Conservation (phyloP, 148 eudicot genomes). For the Vaccinium vitisidaea region DNA sequence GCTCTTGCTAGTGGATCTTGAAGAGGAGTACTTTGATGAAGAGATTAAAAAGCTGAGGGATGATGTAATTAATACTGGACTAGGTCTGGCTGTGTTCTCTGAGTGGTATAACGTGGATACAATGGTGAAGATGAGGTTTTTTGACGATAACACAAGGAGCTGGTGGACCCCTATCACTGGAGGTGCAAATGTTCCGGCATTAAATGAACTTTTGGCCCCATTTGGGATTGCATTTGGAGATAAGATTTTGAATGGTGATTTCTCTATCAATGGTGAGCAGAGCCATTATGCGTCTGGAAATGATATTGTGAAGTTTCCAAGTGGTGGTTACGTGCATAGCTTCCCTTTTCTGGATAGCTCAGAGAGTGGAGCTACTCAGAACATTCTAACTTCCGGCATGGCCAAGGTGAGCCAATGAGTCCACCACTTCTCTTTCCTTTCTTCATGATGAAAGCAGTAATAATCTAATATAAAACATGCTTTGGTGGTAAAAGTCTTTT, state of each 20-base stretch:
- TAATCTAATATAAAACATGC: background rate
- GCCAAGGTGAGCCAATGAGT: slow-evolving; percentile 53
- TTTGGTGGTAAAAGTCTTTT: background rate
- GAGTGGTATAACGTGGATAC: slow-evolving; percentile 98
- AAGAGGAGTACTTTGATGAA: slow-evolving; percentile 89
- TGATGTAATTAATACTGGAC: slow-evolving; percentile 70
- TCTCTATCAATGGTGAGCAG: slow-evolving; percentile 76
- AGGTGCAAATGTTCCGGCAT: slow-evolving; percentile 91
- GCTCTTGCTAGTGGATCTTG: slow-evolving; percentile 94
- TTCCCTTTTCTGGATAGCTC: slow-evolving; percentile 89
- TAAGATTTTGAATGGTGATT: slow-evolving; percentile 93
- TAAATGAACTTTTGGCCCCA: slow-evolving; percentile 93
- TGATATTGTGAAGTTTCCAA: slow-evolving; percentile 78
- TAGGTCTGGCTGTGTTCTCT: slow-evolving; percentile 87
- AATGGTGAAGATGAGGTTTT: slow-evolving; percentile 94
- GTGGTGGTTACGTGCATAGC: slow-evolving; percentile 88
- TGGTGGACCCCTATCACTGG: slow-evolving; percentile 99
- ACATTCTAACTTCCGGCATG: slow-evolving; percentile 50
- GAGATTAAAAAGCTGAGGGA: slow-evolving; percentile 78
- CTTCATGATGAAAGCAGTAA: background rate
- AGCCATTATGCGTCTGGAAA: slow-evolving; percentile 95
- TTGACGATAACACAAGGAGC: slow-evolving; percentile 97
- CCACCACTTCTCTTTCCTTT: slow-evolving; percentile 8
- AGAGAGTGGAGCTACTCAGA: slow-evolving; percentile 79
- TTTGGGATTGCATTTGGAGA: slow-evolving; percentile 96